Base-by-base conservation (phyloP, 768 basidiomycete genomes). In the Agrocybe praecox region DNA sequence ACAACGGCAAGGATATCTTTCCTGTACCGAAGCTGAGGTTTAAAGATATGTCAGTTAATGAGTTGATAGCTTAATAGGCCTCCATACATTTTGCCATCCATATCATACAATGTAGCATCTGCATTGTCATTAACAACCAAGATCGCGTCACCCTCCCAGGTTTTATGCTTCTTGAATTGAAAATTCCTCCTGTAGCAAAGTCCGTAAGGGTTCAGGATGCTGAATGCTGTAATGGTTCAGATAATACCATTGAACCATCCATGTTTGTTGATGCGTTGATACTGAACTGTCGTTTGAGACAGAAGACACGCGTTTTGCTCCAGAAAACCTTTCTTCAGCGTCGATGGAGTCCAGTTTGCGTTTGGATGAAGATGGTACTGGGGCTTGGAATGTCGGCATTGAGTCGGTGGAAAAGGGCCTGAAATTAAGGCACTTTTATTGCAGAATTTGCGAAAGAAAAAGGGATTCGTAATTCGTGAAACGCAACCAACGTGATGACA, bases 61-160 rank as follows among this genome's bases (percentile, higher is more conserved):
- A 24, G 44, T 32, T 24, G 42, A 49, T 44, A 53, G 26, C 17
- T n/a, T 12, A 10, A 23, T 21, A 33, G 21, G 29, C n/a, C 52
- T 47, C 61, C 84, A 58, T 70, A 90, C 90, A 77, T 67, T 76
- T 82, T 84, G 21, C 88, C 88, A 51, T 91, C 87, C 8, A 75
- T 67, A 62, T 88, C 85, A 56, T 83, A 84, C 23, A 91, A 69
- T 3, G 73, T 80, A 47, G 80, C 81, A 63, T 74, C 81, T 8
- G 56, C 58, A 6, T 62, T 68, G 8, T 69, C 72, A 55, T 64
- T 78, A 17, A 84, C 74, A 10, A 83, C 82, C 5, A 91, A 76
- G n/a, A 89, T 78, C 34, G 80, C 87, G 64, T 88, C 91, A 34
- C 90, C 92, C 51, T 95, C 92, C 94, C 94, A 96, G 0, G 89